phyloP scores from a whole-genome alignment of 768 basidiomycete genomes.

The Boletus sensibilis region DNA sequence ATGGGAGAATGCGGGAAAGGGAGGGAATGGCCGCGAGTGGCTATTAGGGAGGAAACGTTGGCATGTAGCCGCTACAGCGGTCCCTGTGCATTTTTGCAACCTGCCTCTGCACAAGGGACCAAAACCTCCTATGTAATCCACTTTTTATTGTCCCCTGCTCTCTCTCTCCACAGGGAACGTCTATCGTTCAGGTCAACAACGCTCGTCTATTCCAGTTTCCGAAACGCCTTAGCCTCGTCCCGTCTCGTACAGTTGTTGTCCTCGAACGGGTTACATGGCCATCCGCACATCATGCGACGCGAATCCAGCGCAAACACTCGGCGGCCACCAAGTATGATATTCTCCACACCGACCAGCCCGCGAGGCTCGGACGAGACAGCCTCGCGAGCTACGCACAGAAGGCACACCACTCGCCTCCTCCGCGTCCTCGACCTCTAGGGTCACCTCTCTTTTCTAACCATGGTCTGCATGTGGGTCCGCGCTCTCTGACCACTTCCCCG shows the following conservation, averaged over 20 bases:
- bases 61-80: constrained; percentile 37
- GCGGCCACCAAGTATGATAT: neutral
- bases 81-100: constrained; percentile 32
- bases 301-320: constrained; percentile 1
- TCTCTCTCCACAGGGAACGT: constrained; percentile 1
- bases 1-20: constrained; percentile 54
- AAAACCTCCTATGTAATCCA: constrained; percentile 18
- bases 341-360: neutral
- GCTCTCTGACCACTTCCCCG: neutral
- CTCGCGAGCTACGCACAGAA: neutral
- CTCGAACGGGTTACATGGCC: neutral
- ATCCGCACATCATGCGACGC: constrained; percentile 12
- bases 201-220: constrained; percentile 4
- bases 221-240: neutral
- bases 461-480: neutral
- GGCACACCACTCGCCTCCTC: neutral
- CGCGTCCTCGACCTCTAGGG: constrained; percentile 7
- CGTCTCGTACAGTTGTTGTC: neutral
- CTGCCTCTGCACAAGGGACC: constrained; percentile 26
- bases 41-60: constrained; percentile 55
- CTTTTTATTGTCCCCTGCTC: constrained; percentile 2
- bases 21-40: constrained; percentile 57
- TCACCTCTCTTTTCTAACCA: constrained; percentile 1
- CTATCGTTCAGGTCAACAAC: constrained; percentile 1
- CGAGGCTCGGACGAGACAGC: constrained; percentile 1